Evolutionary conservation across 2,329 filamentous ascomycete species (phyloP).

Genomic region (Xylaria sp.): DNA sequence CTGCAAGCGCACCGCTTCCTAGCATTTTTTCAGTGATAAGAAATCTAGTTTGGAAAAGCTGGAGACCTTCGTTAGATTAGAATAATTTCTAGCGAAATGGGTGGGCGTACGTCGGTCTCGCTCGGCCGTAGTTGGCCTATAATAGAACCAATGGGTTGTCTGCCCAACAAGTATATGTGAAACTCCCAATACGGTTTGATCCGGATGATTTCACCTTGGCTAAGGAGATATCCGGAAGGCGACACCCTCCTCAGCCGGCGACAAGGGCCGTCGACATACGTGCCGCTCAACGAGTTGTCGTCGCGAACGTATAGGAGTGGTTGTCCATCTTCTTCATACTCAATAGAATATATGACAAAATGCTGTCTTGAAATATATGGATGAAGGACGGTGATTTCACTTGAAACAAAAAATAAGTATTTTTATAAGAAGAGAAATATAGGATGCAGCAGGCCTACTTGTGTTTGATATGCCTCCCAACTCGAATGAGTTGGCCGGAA

Average conservation of each 20-base stretch:
- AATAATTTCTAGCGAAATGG: constrained; percentile 4
- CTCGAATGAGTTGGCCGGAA: constrained; percentile 26
- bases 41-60: constrained; percentile 61
- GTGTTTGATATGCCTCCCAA: constrained; percentile 37
- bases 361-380: constrained; percentile 61
- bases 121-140: constrained; percentile 47
- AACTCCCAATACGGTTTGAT: constrained; percentile 53
- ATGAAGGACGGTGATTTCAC: constrained; percentile 55
- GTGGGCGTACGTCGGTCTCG: constrained; percentile 50
- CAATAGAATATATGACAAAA: constrained; percentile 65
- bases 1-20: constrained; percentile 63
- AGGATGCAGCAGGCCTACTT: constrained; percentile 34
- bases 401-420: constrained; percentile 36
- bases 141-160: constrained; percentile 10
- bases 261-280: constrained; percentile 59
- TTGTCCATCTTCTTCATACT: constrained; percentile 56
- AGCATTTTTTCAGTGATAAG: constrained; percentile 60
- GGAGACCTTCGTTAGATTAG: constrained; percentile 32
- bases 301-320: constrained; percentile 66
- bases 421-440: not conserved
- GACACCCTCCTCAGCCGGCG: constrained; percentile 54
- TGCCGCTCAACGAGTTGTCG: constrained; percentile 64
- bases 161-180: constrained; percentile 46
- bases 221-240: constrained; percentile 59
- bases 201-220: constrained; percentile 61